Conservation (phyloP, 176 grass and related monocot species). For the Chloris gayana region DNA sequence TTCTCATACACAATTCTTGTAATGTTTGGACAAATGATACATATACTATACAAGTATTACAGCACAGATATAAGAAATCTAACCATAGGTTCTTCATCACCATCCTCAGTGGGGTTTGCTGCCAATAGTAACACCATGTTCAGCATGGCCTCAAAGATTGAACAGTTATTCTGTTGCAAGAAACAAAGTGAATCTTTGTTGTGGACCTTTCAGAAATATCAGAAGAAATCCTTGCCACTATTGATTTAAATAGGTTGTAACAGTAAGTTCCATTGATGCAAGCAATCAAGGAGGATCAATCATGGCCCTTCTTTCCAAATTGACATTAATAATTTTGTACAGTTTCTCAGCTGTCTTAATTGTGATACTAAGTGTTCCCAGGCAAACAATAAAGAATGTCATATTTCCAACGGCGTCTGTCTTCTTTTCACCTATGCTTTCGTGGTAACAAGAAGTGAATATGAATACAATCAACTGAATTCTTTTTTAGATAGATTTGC, state of each 20-base stretch:
- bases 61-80: slow-evolving; percentile 36
- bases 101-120: slow-evolving; percentile 31
- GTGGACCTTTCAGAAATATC: not conserved
- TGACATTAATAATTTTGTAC: not conserved
- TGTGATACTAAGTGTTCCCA: slow-evolving; percentile 1
- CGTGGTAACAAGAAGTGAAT: slow-evolving; percentile 10
- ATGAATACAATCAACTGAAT: slow-evolving; percentile 13
- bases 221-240: slow-evolving; percentile 8
- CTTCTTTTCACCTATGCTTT: slow-evolving; percentile 3
- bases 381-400: slow-evolving; percentile 15
- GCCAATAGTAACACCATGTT: slow-evolving; percentile 53
- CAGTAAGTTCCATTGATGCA: slow-evolving; percentile 1
- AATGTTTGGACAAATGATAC: not conserved
- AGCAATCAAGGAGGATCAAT: slow-evolving; percentile 40
- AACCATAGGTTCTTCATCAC: slow-evolving; percentile 60
- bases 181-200: slow-evolving; percentile 30
- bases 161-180: slow-evolving; percentile 56
- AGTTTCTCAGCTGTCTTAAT: not conserved
- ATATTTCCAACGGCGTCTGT: slow-evolving; percentile 21
- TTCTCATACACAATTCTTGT: not conserved
- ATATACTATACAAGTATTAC: slow-evolving; percentile 21
- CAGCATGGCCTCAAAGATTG: slow-evolving; percentile 60
- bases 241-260: not conserved
- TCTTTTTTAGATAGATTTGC: not conserved
- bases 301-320: not conserved